Evolutionary conservation across 78 protist genomes (phyloP), one percentile per base, ranked within the genome.

Genomic region (Mantamonas sphyraenae): DNA sequence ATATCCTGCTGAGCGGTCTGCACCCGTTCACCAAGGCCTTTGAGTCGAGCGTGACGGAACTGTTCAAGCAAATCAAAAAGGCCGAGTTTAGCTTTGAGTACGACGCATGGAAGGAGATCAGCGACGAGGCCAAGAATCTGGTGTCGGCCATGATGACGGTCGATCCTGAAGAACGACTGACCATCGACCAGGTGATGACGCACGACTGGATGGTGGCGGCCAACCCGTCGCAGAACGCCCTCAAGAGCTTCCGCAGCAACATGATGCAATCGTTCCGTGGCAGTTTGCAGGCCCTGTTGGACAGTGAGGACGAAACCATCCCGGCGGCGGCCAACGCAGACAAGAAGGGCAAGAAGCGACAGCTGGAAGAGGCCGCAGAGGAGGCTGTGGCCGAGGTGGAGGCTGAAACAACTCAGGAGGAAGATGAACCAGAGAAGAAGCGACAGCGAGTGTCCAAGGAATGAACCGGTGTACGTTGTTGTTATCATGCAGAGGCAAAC

Each of bases 181-280:
- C 74, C 2, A 22, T 34, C 4, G 34, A 4, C 2, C 34, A 70
- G 50, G 33, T 35, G 19, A 51, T 47, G 2, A 33, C 2, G 24
- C 64, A 60, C 64, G 71, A 68, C 20, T 76, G 81, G 81, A 3
- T 76, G 35, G 24, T 19, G 51, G 64, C 28, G 28, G 17, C 51
- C 12, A 38, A 0, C 30, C 39, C 53, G 47, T 10, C 47, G 47
- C 47, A n/a, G n/a, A n/a, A n/a, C n/a, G n/a, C n/a, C n/a, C n/a
- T n/a, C n/a, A n/a, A n/a, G n/a, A n/a, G n/a, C n/a, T n/a, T n/a
- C n/a, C n/a, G n/a, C n/a, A n/a, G n/a, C n/a, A n/a, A n/a, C n/a
- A n/a, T n/a, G n/a, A n/a, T n/a, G n/a, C n/a, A n/a, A n/a, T n/a
- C n/a, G n/a, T n/a, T n/a, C n/a, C n/a, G n/a, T n/a, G n/a, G n/a